Conservation (phyloP, 441 rosid genomes). For the Pelargonium cotyledonis region DNA sequence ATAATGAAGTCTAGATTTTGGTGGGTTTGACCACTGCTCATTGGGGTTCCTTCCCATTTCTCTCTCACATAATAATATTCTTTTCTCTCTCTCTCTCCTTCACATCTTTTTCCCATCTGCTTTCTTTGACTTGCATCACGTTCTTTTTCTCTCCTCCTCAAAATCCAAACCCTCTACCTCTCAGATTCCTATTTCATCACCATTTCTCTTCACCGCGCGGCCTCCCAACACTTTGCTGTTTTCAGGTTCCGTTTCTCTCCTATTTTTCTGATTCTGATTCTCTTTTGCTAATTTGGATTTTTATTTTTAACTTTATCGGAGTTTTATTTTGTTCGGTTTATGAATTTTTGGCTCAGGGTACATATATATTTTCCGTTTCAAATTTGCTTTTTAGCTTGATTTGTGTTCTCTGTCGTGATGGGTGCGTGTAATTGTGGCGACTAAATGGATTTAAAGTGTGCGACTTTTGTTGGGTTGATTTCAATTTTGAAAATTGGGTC, state of each 20-base stretch:
- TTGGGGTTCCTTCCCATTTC: conserved; percentile 3
- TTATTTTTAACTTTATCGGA: too few species aligned
- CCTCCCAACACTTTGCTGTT: background rate
- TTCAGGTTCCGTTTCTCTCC: background rate
- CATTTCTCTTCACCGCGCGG: background rate
- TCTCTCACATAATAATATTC: background rate
- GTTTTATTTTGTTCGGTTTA: too few species aligned
- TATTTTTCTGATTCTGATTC: background rate
- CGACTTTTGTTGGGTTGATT: background rate
- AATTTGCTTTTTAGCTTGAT: background rate
- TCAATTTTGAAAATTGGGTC: background rate
- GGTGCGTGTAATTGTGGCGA: background rate
- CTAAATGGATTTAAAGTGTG: background rate
- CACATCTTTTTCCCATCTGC: background rate
- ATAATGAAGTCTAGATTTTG: conserved; percentile 14
- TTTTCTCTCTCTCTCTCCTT: background rate
- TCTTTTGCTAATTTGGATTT: background rate
- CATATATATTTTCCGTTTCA: too few species aligned
- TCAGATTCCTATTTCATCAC: too few species aligned
- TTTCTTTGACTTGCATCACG: background rate
- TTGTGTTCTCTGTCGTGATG: background rate
- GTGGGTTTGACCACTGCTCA: conserved; percentile 28
- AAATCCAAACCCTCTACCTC: background rate
- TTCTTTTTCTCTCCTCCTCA: background rate
- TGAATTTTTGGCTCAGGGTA: too few species aligned